phyloP scores from a whole-genome alignment of 345 rosid genomes.

The Xanthoceras sorbifolium region DNA sequence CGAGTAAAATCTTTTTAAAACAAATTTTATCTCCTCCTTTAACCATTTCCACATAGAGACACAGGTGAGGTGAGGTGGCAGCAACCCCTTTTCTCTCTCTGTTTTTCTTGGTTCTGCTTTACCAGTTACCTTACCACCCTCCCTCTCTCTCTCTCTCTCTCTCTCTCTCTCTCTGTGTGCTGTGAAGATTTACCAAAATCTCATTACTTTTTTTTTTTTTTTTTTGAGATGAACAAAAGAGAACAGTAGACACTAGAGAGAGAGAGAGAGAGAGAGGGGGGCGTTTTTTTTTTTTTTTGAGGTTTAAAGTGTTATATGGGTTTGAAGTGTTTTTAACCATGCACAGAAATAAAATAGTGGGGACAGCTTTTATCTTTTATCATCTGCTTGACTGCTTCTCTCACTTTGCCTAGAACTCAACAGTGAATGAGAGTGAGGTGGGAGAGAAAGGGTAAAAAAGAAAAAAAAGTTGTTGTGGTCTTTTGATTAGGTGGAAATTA shows the following conservation, averaged over 20 bases:
- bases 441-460: not conserved
- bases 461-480: not conserved
- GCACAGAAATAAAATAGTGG: slow-evolving; percentile 28
- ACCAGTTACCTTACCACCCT: not conserved
- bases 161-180: slow-evolving; percentile 16
- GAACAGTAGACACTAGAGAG: not conserved
- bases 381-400: slow-evolving; percentile 18
- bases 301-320: not conserved
- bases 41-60: not conserved
- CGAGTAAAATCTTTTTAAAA: not conserved
- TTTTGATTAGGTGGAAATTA: not conserved
- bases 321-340: slow-evolving; percentile 14
- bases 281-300: not conserved
- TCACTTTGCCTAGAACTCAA: slow-evolving; percentile 25
- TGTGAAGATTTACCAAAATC: slow-evolving; percentile 6
- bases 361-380: slow-evolving; percentile 44
- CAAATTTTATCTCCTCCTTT: not conserved
- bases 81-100: not conserved
- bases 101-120: not conserved
- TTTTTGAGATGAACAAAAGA: slow-evolving; percentile 19
- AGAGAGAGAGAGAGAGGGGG: not conserved
- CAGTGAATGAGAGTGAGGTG: not conserved
- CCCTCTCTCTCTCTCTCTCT: no score
- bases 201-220: not conserved
- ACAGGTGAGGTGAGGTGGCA: not conserved